Base-by-base conservation (phyloP, 2,329 filamentous ascomycete genomes). In the Aspergillus brunneoviolaceus region DNA sequence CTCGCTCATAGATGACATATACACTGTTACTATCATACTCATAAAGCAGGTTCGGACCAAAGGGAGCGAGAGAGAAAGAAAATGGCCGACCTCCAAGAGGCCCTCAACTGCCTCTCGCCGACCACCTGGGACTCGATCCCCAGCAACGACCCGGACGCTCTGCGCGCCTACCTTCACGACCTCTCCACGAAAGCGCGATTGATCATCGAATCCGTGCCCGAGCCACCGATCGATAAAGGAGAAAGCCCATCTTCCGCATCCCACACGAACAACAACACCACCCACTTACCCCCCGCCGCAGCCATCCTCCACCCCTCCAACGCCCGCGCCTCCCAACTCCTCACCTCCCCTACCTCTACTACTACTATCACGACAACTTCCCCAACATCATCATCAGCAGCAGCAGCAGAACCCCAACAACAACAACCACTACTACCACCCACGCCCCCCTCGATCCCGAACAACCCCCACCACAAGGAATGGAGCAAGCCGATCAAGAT, bases 401-500 rank as follows among this genome's bases (percentile, higher is more conserved):
- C 55, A 74, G 79, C 53, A 74, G 76, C 39, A 78, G 82, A 2
- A 77, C 83, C 3, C 77, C 82, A 23, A 75, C 82, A 9, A 76
- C 79, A 2, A n/a, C 39, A 1, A 45, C 77, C 82, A 11, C 76
- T 85, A 19, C 86, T 33, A 80, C 79, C 29, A 19, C 39, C 39
- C 5, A 6, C 39, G 16, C 39, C 39, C 14, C 14, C 16, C 14
- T 19, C 33, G 9, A 16, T 12, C 33, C 12, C 33, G 11, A 12
- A 6, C 16, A 29, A 47, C 12, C 78, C 83, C 21, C 77, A 96
- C n/a, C 87, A 88, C 60, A 90, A 90, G 70, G 85, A 91, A 76
- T 97, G 94, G 92, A 85, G 86, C 49, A 96, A 96, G 74, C 89
- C 92, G 48, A 79, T 93, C 76, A 76, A 74, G 49, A 61, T 74